Percentiles rank a stretch among this genome's conserved stretches.
These are phyloP conservation scores for Cladorrhinum samala DNA, from an alignment of 495 filamentous ascomycete species.

Conservation along the genomic window DNA sequence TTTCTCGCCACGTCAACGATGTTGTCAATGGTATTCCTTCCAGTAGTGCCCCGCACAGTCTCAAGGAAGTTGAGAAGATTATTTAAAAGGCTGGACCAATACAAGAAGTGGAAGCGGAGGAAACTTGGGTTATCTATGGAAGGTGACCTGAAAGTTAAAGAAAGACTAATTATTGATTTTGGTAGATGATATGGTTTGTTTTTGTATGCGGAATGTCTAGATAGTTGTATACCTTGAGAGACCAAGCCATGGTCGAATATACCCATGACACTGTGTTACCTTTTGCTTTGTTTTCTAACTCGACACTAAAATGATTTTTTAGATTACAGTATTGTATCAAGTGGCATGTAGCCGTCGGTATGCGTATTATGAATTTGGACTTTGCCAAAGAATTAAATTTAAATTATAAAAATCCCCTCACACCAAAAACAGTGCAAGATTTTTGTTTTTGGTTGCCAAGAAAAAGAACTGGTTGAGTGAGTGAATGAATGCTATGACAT, in stretches of 20 bases:
- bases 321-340: no score
- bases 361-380: no score
- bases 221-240: neutral
- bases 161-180: no score
- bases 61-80: constrained; percentile 26
- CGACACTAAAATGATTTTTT: no score
- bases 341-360: no score
- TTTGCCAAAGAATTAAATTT: no score
- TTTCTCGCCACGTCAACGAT: constrained; percentile 65
- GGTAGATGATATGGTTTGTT: neutral
- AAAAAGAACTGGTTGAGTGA: no score
- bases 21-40: constrained; percentile 9
- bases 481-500: no score
- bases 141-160: neutral
- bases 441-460: no score
- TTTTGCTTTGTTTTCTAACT: neutral
- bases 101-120: neutral
- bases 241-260: neutral
- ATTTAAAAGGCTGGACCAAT: constrained; percentile 7
- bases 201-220: neutral
- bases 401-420: no score
- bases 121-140: neutral
- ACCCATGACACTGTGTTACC: neutral
- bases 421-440: no score
- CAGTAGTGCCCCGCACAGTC: constrained; percentile 20